Evolutionary conservation across 768 basidiomycete genomes (phyloP).

Genomic region (Cystofilobasidium bisporidii): DNA sequence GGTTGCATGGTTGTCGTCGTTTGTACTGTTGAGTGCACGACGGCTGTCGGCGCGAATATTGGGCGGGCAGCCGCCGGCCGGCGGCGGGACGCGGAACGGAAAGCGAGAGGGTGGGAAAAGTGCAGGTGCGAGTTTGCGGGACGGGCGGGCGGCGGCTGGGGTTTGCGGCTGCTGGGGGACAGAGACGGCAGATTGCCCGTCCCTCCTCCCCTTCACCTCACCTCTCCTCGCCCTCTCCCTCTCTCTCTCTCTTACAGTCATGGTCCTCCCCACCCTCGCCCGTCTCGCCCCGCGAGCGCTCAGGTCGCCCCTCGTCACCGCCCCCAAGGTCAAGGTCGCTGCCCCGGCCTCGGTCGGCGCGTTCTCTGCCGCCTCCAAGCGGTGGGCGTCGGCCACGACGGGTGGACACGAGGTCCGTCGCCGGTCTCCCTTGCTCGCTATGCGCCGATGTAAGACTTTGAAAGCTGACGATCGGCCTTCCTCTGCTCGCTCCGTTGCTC

Average conservation of each 20-base stretch:
- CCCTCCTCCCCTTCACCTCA: not conserved
- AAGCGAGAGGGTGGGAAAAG: too few relatives aligned
- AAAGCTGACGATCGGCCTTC: not conserved
- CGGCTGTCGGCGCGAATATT: too few relatives aligned
- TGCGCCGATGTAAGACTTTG: not conserved
- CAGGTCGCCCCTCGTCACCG: conserved; percentile 14
- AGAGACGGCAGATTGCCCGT: not conserved
- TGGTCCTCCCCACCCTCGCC: conserved; percentile 20
- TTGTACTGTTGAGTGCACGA: too few relatives aligned
- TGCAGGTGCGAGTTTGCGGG: too few relatives aligned
- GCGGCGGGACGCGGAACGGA: too few relatives aligned
- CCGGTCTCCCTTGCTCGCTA: not conserved
- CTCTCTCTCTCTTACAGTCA: not conserved
- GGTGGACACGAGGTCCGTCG: conserved; percentile 24
- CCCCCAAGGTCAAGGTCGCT: conserved; percentile 1
- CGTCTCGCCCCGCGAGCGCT: conserved; percentile 20
- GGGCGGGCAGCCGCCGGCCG: too few relatives aligned
- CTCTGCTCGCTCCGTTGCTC: not conserved
- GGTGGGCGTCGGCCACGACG: conserved; percentile 16
- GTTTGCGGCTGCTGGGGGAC: not conserved
- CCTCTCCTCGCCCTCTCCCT: not conserved
- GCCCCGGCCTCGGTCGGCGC: conserved; percentile 15
- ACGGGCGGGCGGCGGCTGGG: too few relatives aligned
- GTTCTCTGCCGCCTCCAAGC: conserved; percentile 14
- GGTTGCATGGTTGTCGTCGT: too few relatives aligned